A percentile compares a stretch with the other conserved stretches of the same genome.
phyloP scores from a whole-genome alignment of 2,329 filamentous ascomycete genomes.

The Diaporthe destruens region DNA sequence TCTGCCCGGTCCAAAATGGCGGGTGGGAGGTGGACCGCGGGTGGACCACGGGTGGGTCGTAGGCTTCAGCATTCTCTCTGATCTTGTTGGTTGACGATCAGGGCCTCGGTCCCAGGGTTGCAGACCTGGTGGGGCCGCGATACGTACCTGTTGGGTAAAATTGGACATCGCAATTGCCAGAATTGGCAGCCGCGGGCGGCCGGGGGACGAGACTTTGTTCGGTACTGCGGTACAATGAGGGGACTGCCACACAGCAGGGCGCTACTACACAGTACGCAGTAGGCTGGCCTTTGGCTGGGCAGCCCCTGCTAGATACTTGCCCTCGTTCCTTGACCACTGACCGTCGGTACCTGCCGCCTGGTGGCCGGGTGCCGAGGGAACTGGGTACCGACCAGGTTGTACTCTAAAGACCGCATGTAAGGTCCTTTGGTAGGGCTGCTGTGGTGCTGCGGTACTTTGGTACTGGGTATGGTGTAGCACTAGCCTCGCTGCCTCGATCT shows the following conservation, averaged over 20 bases:
- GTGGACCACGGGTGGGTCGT: constrained; percentile 21
- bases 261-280: too few relatives aligned
- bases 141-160: constrained; percentile 29
- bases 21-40: constrained; percentile 26
- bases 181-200: background rate
- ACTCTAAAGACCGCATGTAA: constrained; percentile 31
- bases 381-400: constrained; percentile 23
- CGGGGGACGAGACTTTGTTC: background rate
- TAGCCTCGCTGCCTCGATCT: background rate
- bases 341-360: constrained; percentile 17
- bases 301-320: constrained; percentile 23
- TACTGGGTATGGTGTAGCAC: too few relatives aligned
- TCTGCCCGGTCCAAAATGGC: constrained; percentile 36
- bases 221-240: background rate
- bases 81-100: constrained; percentile 36
- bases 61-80: constrained; percentile 40
- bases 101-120: constrained; percentile 23
- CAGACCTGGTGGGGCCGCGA: constrained; percentile 31
- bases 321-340: constrained; percentile 20
- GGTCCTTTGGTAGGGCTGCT: constrained; percentile 32
- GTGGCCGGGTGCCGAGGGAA: background rate
- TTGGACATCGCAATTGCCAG: constrained; percentile 14
- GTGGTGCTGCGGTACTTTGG: too few relatives aligned
- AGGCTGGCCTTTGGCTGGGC: background rate
- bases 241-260: background rate